A percentile compares a stretch with the other conserved stretches of the same genome.
Evolutionary conservation across 1,284 basidiomycete species (phyloP).

Genomic region (Leccinum fallax): DNA sequence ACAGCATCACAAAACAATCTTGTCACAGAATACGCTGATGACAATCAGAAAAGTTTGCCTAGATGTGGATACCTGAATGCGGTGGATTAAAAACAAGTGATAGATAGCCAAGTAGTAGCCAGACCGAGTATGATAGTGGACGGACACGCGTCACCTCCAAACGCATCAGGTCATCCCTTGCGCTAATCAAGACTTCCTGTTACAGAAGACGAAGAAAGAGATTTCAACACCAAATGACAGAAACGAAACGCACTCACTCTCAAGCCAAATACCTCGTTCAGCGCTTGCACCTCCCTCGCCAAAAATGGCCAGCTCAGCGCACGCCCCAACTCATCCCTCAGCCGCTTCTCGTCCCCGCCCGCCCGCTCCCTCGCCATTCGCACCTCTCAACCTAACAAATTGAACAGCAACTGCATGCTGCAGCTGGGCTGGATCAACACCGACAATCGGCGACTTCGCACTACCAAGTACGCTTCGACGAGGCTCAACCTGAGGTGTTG

Average conservation of each 20-base stretch:
- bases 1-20: too few species aligned
- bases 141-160: too few species aligned
- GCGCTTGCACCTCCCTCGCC: background rate
- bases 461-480: background rate
- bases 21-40: too few species aligned
- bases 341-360: background rate
- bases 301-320: background rate
- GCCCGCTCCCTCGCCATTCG: background rate
- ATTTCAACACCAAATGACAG: background rate
- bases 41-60: too few species aligned
- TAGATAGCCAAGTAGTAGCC: too few species aligned
- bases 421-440: conserved; percentile 1
- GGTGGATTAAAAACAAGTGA: too few species aligned
- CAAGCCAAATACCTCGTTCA: background rate
- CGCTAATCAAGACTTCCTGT: too few species aligned
- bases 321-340: background rate
- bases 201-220: background rate
- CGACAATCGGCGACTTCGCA: background rate
- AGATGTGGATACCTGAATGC: too few species aligned
- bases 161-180: too few species aligned
- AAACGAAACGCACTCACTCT: background rate
- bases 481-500: background rate
- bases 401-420: background rate
- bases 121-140: too few species aligned
- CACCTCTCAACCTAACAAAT: background rate